Conservation (phyloP, 2,329 filamentous ascomycete genomes). For the Knoxdaviesia proteae region DNA sequence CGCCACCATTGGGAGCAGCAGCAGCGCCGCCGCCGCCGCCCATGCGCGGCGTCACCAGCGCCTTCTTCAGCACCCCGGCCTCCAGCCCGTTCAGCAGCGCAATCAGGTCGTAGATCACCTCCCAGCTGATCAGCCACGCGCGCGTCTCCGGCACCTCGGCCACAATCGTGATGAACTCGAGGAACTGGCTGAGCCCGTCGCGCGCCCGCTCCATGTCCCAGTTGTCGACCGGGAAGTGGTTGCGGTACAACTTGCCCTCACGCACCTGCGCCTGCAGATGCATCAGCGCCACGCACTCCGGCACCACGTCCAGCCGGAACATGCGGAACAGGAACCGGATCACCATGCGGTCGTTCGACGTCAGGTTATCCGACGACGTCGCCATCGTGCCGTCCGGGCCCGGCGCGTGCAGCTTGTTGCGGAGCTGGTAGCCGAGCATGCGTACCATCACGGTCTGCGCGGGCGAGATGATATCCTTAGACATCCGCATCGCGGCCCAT, state of each 20-base stretch:
- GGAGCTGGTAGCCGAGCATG: constrained; percentile 30
- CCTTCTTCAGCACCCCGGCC: constrained; percentile 66
- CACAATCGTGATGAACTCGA: constrained; percentile 81
- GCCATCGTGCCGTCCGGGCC: constrained; percentile 2
- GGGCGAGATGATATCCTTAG: constrained; percentile 89
- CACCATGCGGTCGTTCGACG: constrained; percentile 3
- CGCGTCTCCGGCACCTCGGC: constrained; percentile 73
- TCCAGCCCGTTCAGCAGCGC: constrained; percentile 75
- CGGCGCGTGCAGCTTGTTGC: constrained; percentile 1
- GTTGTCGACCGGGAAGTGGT: constrained; percentile 81
- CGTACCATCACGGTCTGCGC: constrained; percentile 86
- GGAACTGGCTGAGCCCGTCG: constrained; percentile 81
- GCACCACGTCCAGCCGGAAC: constrained; percentile 80
- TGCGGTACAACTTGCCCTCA: constrained; percentile 49
- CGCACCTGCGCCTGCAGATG: constrained; percentile 82
- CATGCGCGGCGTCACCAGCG: constrained; percentile 23
- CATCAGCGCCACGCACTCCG: constrained; percentile 85
- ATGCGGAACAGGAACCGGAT: constrained; percentile 85
- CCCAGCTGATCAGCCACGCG: constrained; percentile 73
- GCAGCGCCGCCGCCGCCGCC: constrained; percentile 7
- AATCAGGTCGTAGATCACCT: constrained; percentile 73
- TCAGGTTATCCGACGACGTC: constrained; percentile 3
- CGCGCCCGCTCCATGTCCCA: constrained; percentile 98
- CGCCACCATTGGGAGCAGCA: constrained; percentile 3
- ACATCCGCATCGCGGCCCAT: constrained; percentile 76